These are phyloP conservation scores for Plasmodium cynomolgi DNA, from an alignment of 169 alveolate species.

Conservation along the genomic window DNA sequence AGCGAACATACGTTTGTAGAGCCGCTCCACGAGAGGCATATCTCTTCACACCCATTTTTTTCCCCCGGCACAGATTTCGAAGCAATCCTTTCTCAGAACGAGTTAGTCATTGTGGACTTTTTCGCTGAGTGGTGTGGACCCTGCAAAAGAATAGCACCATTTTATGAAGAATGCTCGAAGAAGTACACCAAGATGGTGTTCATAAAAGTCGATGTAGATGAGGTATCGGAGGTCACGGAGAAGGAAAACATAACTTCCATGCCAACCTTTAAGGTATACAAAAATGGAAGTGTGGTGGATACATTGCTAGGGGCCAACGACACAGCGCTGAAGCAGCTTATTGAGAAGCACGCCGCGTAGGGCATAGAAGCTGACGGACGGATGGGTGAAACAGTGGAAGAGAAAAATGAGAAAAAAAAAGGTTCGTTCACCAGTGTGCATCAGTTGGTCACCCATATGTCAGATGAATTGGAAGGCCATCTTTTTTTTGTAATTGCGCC, in stretches of 20 bases:
- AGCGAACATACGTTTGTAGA: background rate
- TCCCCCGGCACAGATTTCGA: slow-evolving; percentile 79
- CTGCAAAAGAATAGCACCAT: slow-evolving; percentile 90
- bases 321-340: slow-evolving; percentile 73
- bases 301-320: slow-evolving; percentile 85
- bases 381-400: background rate
- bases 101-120: slow-evolving; percentile 92
- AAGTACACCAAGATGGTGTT: slow-evolving; percentile 77
- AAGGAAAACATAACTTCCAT: slow-evolving; percentile 83
- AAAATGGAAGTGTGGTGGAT: slow-evolving; percentile 80
- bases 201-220: slow-evolving; percentile 84
- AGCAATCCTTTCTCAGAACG: slow-evolving; percentile 76
- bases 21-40: background rate
- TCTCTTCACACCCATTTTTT: background rate
- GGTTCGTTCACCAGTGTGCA: background rate
- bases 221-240: slow-evolving; percentile 80
- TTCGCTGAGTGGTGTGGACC: slow-evolving; percentile 98
- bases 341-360: slow-evolving; percentile 69
- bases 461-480: background rate
- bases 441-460: background rate
- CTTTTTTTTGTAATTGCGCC: background rate
- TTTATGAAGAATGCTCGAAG: slow-evolving; percentile 83
- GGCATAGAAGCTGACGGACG: background rate
- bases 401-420: background rate
- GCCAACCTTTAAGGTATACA: slow-evolving; percentile 86